Conservation (phyloP, 805 yeast species). For the Saturnispora dispora region DNA sequence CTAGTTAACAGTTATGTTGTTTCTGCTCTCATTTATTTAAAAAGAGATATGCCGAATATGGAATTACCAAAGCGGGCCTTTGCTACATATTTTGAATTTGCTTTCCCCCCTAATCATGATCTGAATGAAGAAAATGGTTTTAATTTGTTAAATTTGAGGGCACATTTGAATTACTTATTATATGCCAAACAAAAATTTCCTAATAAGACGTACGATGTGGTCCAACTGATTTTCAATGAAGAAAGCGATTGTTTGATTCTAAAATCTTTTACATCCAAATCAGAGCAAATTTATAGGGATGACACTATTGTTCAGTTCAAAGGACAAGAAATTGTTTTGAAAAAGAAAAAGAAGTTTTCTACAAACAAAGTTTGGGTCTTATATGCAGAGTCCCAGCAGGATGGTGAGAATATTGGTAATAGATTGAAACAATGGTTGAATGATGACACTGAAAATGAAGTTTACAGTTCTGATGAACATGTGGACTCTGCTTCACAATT, state of each 20-base stretch:
- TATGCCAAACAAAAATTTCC: conserved; percentile 17
- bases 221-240: conserved; percentile 1
- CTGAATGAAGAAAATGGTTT: conserved; percentile 1
- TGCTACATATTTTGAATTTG: conserved; percentile 23
- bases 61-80: conserved; percentile 17
- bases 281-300: conserved; percentile 17
- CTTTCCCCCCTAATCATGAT: conserved; percentile 7
- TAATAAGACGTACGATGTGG: conserved; percentile 13
- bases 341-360: conserved; percentile 26
- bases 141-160: background rate
- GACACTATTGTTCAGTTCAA: conserved; percentile 20
- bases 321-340: conserved; percentile 20
- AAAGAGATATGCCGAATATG: conserved; percentile 9
- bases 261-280: conserved; percentile 9
- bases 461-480: background rate
- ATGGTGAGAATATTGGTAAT: conserved; percentile 29
- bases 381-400: conserved; percentile 72
- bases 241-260: conserved; percentile 7
- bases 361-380: conserved; percentile 33
- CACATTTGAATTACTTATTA: conserved; percentile 13
- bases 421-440: conserved; percentile 11
- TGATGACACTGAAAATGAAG: conserved; percentile 11
- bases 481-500: background rate
- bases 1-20: conserved; percentile 25
- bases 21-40: conserved; percentile 14